Conservation (phyloP, 352 stramenopile species). For the Pythium pectinolyticum region DNA sequence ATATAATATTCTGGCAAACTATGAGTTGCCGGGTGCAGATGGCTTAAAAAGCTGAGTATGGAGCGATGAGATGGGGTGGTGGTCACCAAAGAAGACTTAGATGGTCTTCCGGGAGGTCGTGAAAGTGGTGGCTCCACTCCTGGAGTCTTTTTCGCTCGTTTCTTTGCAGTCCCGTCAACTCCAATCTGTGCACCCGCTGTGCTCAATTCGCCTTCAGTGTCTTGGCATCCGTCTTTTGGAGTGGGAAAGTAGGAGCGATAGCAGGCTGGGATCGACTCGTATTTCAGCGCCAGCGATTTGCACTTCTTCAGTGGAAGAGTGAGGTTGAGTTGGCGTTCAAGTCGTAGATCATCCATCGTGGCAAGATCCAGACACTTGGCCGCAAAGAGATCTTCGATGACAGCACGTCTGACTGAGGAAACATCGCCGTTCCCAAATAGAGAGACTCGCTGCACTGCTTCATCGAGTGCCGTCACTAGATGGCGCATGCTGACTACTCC, state of each 20-base stretch:
- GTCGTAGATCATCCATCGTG: neutral
- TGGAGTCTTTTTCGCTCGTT: neutral
- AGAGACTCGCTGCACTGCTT: constrained; percentile 3
- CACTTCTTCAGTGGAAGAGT: neutral
- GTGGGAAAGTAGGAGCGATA: neutral
- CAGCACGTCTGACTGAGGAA: neutral
- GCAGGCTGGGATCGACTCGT: neutral
- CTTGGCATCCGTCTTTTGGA: neutral
- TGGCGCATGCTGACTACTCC: constrained; percentile 1
- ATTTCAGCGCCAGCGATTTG: neutral
- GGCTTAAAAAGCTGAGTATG: neutral
- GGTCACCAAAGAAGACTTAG: neutral
- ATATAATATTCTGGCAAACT: neutral
- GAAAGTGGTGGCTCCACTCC: neutral
- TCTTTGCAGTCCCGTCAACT: neutral
- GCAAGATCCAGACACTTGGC: neutral
- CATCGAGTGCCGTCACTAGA: neutral
- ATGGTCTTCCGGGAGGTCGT: neutral
- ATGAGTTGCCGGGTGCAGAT: neutral
- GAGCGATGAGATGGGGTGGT: neutral
- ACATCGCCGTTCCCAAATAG: neutral
- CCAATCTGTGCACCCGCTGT: neutral
- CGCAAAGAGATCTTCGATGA: neutral
- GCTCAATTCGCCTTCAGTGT: neutral
- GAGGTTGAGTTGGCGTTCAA: neutral